phyloP scores from a whole-genome alignment of 371 early-diverging fungal species.

The Syncephalastrum racemosum region DNA sequence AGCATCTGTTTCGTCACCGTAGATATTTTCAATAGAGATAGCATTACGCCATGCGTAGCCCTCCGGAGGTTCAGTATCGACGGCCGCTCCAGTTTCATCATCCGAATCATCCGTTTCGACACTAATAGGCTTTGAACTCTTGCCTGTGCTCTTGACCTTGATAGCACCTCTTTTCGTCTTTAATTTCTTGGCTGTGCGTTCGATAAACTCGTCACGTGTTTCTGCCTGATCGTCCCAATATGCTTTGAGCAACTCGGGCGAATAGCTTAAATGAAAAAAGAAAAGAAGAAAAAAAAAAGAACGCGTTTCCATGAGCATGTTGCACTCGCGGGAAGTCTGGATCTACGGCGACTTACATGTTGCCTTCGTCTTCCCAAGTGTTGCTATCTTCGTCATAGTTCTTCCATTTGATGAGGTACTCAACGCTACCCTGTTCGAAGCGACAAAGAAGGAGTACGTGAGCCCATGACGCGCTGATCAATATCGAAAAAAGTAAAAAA shows the following conservation, averaged over 20 bases:
- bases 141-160: too few species aligned
- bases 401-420: conserved; percentile 38
- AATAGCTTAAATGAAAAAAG: background rate
- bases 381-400: conserved; percentile 22
- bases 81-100: too few species aligned
- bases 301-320: conserved; percentile 13
- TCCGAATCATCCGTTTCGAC: too few species aligned
- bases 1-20: conserved; percentile 3
- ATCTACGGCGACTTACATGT: conserved; percentile 21
- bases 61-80: conserved; percentile 9
- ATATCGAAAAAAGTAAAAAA: background rate
- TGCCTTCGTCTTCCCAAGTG: conserved; percentile 33
- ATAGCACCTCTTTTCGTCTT: too few species aligned
- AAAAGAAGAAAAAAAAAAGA: too few species aligned
- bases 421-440: conserved; percentile 9
- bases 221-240: conserved; percentile 9
- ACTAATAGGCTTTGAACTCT: too few species aligned
- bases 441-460: too few species aligned
- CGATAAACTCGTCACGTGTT: conserved; percentile 4
- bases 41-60: conserved; percentile 18
- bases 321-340: background rate
- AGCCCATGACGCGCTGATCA: too few species aligned
- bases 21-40: conserved; percentile 14
- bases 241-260: conserved; percentile 4
- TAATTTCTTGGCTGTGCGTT: conserved; percentile 5